Evolutionary conservation across 2,329 filamentous ascomycete species (phyloP).

Genomic region (Stemphylium beticola): DNA sequence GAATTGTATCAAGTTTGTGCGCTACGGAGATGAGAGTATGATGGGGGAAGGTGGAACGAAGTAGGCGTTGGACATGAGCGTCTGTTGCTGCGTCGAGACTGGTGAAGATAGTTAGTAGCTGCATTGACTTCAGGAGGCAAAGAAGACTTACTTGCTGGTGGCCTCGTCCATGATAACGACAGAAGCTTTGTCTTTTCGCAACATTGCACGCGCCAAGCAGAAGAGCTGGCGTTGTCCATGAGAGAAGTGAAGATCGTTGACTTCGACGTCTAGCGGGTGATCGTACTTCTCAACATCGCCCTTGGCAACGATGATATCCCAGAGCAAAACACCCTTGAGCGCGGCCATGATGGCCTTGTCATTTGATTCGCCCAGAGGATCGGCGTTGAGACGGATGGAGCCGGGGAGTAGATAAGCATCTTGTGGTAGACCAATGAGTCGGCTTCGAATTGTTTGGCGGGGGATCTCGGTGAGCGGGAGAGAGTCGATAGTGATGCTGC

Average conservation of each 20-base stretch:
- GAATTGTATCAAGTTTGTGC: conserved; percentile 63
- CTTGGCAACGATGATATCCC: conserved; percentile 46
- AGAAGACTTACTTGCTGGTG: conserved; percentile 38
- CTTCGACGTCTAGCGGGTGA: conserved; percentile 40
- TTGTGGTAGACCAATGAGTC: conserved; percentile 58
- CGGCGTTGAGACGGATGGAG: conserved; percentile 57
- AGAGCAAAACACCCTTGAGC: conserved; percentile 56
- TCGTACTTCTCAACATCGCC: conserved; percentile 39
- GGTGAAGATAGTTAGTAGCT: conserved; percentile 6
- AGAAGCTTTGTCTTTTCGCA: conserved; percentile 44
- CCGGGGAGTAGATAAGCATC: conserved; percentile 59
- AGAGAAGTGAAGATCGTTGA: conserved; percentile 41
- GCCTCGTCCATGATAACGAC: conserved; percentile 45
- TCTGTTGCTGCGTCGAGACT: conserved; percentile 66
- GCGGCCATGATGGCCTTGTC: conserved; percentile 52
- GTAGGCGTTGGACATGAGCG: conserved; percentile 61
- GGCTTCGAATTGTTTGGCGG: conserved; percentile 54
- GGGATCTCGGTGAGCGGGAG: conserved; percentile 55
- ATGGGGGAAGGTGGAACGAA: conserved; percentile 59
- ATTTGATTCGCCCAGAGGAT: conserved; percentile 49
- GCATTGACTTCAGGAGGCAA: background rate
- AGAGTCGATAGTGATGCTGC: conserved; percentile 56
- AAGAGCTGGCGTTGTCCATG: conserved; percentile 69
- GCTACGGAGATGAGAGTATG: conserved; percentile 67
- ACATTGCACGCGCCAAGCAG: conserved; percentile 65